Conservation (phyloP, 805 yeast genomes). For the Starmerella cellae region DNA sequence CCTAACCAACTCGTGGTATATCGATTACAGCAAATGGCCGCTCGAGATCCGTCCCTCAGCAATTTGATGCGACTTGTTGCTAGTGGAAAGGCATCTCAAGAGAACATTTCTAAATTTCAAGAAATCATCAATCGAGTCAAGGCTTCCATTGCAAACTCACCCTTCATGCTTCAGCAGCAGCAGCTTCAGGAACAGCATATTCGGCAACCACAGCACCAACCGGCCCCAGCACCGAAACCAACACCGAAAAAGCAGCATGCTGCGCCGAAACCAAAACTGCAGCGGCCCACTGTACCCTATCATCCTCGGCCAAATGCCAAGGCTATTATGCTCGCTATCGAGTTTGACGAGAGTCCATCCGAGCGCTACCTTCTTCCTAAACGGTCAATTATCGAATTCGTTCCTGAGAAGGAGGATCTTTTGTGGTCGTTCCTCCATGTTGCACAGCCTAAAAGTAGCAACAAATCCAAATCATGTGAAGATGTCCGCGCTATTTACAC, state of each 20-base stretch:
- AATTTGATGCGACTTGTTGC: slow-evolving; percentile 77
- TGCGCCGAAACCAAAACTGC: slow-evolving; percentile 3
- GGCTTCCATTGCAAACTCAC: slow-evolving; percentile 21
- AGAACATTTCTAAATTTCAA: slow-evolving; percentile 67
- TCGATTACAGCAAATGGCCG: slow-evolving; percentile 71
- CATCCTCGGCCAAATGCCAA: slow-evolving; percentile 14
- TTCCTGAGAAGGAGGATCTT: slow-evolving; percentile 26
- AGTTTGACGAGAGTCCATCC: slow-evolving; percentile 66
- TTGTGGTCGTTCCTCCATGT: slow-evolving; percentile 30
- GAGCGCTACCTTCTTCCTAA: slow-evolving; percentile 66
- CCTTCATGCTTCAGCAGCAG: slow-evolving; percentile 27
- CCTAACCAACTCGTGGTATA: slow-evolving; percentile 66
- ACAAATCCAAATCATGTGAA: slow-evolving; percentile 1
- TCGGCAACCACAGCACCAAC: slow-evolving; percentile 28
- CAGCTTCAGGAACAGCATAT: slow-evolving; percentile 50
- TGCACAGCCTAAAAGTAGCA: neutral
- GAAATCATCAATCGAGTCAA: slow-evolving; percentile 67
- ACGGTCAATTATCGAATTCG: slow-evolving; percentile 53
- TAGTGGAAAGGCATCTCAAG: slow-evolving; percentile 57
- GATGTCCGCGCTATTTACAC: slow-evolving; percentile 29
- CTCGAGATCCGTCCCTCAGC: slow-evolving; percentile 52
- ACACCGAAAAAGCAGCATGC: neutral
- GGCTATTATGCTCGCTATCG: slow-evolving; percentile 52
- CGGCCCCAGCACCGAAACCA: slow-evolving; percentile 50
- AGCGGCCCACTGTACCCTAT: slow-evolving; percentile 6